These are phyloP conservation scores for Apostasia ramifera DNA, from an alignment of 106 monocot species.

Conservation along the genomic window DNA sequence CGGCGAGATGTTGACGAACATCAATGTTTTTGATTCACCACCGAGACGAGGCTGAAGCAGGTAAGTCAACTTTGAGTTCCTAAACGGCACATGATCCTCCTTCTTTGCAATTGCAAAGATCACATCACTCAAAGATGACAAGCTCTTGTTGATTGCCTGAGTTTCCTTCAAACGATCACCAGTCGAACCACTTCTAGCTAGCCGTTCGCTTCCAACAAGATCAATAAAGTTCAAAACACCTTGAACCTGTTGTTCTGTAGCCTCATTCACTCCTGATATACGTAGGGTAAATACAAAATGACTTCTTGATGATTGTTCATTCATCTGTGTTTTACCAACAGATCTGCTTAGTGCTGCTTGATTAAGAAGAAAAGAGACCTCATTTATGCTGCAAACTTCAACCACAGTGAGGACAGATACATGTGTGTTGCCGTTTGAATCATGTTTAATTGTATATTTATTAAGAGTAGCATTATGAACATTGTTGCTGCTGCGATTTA, in stretches of 20 bases:
- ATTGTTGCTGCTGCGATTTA: too few relatives aligned
- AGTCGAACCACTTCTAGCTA: conserved; percentile 67
- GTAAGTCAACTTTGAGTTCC: background rate
- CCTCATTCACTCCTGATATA: conserved; percentile 72
- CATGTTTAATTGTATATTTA: too few relatives aligned
- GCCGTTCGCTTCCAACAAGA: conserved; percentile 74
- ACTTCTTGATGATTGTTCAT: conserved; percentile 76
- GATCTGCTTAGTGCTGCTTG: conserved; percentile 22
- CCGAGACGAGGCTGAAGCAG: conserved; percentile 37
- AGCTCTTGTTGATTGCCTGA: conserved; percentile 66
- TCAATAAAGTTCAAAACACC: conserved; percentile 75
- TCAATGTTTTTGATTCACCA: conserved; percentile 49
- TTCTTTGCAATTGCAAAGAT: conserved; percentile 38
- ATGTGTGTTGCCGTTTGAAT: too few relatives aligned
- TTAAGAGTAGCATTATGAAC: too few relatives aligned
- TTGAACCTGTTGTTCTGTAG: too few relatives aligned
- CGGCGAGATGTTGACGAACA: conserved; percentile 53
- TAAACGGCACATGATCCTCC: conserved; percentile 71
- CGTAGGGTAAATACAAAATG: conserved; percentile 80
- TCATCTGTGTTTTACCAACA: conserved; percentile 73
- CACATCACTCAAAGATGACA: too few relatives aligned
- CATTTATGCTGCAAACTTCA: too few relatives aligned
- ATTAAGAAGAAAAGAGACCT: too few relatives aligned
- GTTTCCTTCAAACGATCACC: conserved; percentile 83
- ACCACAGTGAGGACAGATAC: too few relatives aligned